Base-by-base conservation (phyloP, 192 early-diverging fungal species). In the Oehlia diaphana region DNA sequence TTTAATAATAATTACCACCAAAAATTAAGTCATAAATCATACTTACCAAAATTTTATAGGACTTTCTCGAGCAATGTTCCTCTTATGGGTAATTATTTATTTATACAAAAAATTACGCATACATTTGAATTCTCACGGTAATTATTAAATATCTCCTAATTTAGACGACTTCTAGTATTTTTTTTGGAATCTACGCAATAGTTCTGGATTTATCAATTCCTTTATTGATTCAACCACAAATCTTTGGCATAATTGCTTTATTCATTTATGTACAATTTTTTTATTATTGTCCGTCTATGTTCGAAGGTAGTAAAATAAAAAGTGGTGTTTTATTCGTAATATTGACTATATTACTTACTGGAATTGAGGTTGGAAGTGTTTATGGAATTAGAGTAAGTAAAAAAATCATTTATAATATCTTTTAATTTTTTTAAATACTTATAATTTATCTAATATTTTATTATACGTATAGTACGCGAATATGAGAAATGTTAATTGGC, bases 161-260 rank as follows among this genome's bases (percentile, higher is more conserved):
- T 47, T 49, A 75, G 74, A 23, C 74, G 0, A 37, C 82, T n/a
- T 14, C 81, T 5, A 63, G 77, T 13, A 9, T 77, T 0, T 61
- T 84, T 50, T 72, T 82, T 39, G 84, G 83, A 26, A 71, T 72
- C 4, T 86, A 86, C 42, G 80, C 79, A 39, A 80, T 86, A 23
- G 75, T 79, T 1, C 42, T 76, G 2, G 42, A 79, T n/a, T 68
- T 86, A 23, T 81, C 84, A 6, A 84, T 86, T 37, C 71, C 83
- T 7, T 64, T 86, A 19, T 62, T 80, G 37, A 47, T 84, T 26
- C 84, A 86, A 63, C 84, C 84, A 31, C 81, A 82, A 64, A 8
- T 86, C 2, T 86, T 86, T 67, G 72, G 61, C 1, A 61, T 82
- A 10, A 74, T 86, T 63, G 50, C 75, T 9, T 37, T 66, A 12